A percentile compares a stretch with the other conserved stretches of the same genome.
phyloP scores from a whole-genome alignment of 768 basidiomycete genomes.

The Butyriboletus loyo region DNA sequence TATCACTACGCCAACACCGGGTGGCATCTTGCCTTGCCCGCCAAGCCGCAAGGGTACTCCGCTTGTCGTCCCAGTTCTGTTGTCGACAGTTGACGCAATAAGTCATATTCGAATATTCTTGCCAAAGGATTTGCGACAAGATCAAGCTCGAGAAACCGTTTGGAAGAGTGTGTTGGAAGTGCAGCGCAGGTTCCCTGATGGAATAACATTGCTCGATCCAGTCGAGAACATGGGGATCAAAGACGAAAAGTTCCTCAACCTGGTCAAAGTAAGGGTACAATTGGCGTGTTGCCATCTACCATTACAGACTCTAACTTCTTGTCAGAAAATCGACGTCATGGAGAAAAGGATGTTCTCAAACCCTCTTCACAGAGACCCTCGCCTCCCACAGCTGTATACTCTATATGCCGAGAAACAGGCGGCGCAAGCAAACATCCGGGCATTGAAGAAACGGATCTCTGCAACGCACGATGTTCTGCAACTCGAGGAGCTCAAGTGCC shows the following conservation, averaged over 20 bases:
- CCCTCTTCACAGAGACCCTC: slow-evolving; percentile 73
- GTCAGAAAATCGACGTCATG: slow-evolving; percentile 86
- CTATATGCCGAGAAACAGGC: slow-evolving; percentile 76
- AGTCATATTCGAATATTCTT: slow-evolving; percentile 84
- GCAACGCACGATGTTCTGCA: slow-evolving; percentile 91
- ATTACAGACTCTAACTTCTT: background rate
- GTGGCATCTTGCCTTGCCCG: slow-evolving; percentile 74
- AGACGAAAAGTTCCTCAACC: slow-evolving; percentile 86
- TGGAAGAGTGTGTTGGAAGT: slow-evolving; percentile 93
- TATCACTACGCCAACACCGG: slow-evolving; percentile 53
- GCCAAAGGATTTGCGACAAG: slow-evolving; percentile 84
- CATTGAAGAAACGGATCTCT: slow-evolving; percentile 81
- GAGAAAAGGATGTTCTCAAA: slow-evolving; percentile 82
- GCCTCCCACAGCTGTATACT: slow-evolving; percentile 78
- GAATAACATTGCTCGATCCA: slow-evolving; percentile 85
- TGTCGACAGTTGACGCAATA: slow-evolving; percentile 84
- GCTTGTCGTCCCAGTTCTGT: slow-evolving; percentile 82
- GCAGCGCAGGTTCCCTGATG: slow-evolving; percentile 85
- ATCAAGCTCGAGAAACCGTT: slow-evolving; percentile 71
- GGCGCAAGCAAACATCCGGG: slow-evolving; percentile 63
- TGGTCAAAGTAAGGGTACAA: slow-evolving; percentile 64
- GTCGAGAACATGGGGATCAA: slow-evolving; percentile 94
- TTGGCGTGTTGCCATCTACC: background rate
- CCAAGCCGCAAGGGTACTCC: slow-evolving; percentile 72
- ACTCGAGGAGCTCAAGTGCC: slow-evolving; percentile 91